Conservation (phyloP, 1,284 basidiomycete genomes). For the Marasmius sp. region DNA sequence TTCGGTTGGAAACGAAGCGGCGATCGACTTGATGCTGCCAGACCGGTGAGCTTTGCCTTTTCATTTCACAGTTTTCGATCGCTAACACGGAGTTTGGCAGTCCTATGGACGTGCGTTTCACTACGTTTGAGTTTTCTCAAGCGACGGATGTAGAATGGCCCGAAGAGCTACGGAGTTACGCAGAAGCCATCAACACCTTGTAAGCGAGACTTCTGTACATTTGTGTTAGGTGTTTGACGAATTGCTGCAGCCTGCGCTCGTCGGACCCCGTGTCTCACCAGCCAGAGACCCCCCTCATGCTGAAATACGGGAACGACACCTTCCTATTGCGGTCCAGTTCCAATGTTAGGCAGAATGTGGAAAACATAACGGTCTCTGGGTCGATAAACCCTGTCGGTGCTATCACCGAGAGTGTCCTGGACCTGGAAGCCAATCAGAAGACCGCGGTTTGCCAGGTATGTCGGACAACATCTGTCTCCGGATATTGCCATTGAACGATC, state of each 20-base stretch:
- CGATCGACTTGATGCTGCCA: conserved; percentile 54
- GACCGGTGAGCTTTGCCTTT: conserved; percentile 43
- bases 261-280: conserved; percentile 30
- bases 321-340: conserved; percentile 53
- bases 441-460: conserved; percentile 55
- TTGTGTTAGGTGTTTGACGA: conserved; percentile 1
- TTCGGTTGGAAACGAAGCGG: conserved; percentile 31
- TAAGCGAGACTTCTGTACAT: conserved; percentile 27
- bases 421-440: conserved; percentile 57
- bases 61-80: background rate
- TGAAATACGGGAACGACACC: conserved; percentile 37
- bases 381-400: conserved; percentile 19
- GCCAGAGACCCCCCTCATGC: conserved; percentile 52
- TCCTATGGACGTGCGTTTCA: conserved; percentile 50
- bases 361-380: conserved; percentile 21
- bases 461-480: background rate
- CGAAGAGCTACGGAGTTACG: conserved; percentile 42
- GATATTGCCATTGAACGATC: conserved; percentile 3
- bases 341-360: conserved; percentile 48
- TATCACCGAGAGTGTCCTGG: conserved; percentile 45
- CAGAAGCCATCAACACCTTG: conserved; percentile 41
- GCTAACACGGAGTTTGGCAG: conserved; percentile 27
- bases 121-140: conserved; percentile 34
- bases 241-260: conserved; percentile 30
- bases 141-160: conserved; percentile 38